phyloP scores from a whole-genome alignment of 2,329 filamentous ascomycete species.

The Trichoderma simmonsii region DNA sequence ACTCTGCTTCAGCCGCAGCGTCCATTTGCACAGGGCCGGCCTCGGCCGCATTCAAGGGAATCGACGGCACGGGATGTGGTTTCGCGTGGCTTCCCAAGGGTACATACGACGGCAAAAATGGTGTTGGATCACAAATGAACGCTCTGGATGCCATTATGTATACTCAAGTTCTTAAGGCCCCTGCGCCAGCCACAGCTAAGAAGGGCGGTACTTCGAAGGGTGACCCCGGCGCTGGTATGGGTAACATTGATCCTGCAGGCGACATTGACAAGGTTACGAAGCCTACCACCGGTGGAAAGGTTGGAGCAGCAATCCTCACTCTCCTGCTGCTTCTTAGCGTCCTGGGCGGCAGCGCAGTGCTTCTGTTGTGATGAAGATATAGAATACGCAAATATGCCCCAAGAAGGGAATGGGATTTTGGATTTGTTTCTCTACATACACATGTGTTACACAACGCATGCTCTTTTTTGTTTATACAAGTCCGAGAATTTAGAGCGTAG shows the following conservation, averaged over 20 bases:
- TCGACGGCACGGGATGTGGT: constrained; percentile 61
- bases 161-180: constrained; percentile 46
- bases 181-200: constrained; percentile 47
- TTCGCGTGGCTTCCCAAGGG: constrained; percentile 56
- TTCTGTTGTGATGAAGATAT: constrained; percentile 36
- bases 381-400: background rate
- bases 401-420: background rate
- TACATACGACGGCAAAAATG: constrained; percentile 56
- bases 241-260: constrained; percentile 28
- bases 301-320: constrained; percentile 56
- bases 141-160: constrained; percentile 63
- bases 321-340: constrained; percentile 47
- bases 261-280: constrained; percentile 27
- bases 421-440: constrained; percentile 10
- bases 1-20: constrained; percentile 52
- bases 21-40: constrained; percentile 49
- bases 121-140: constrained; percentile 69
- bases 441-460: background rate
- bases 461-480: background rate
- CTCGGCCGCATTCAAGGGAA: constrained; percentile 46
- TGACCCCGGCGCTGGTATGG: constrained; percentile 45
- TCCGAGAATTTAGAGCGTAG: constrained; percentile 6
- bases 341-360: constrained; percentile 49
- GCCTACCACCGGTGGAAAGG: constrained; percentile 51
- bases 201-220: constrained; percentile 60